phyloP scores from a whole-genome alignment of 768 basidiomycete genomes.

The Kondoa malvinella region DNA sequence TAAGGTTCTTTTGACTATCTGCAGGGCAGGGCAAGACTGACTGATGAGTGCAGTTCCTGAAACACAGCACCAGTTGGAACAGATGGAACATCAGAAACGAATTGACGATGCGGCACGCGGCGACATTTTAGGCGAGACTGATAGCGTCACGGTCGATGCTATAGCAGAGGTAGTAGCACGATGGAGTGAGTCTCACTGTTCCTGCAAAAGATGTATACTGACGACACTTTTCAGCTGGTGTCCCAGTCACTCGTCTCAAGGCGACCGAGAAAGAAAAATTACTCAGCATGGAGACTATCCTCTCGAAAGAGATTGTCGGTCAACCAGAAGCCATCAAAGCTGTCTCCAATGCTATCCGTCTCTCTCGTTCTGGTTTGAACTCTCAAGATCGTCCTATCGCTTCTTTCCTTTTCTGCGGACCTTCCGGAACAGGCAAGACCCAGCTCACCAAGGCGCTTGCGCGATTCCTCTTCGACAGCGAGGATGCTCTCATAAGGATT shows the following conservation, averaged over 20 bases:
- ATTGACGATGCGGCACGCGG: slow-evolving; percentile 42
- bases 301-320: slow-evolving; percentile 62
- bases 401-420: slow-evolving; percentile 77
- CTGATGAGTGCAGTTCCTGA: slow-evolving; percentile 89
- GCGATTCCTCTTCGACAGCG: slow-evolving; percentile 73
- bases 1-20: too few species aligned
- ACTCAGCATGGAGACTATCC: slow-evolving; percentile 70
- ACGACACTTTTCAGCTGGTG: slow-evolving; percentile 1
- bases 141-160: slow-evolving; percentile 41
- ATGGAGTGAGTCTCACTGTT: slow-evolving; percentile 48
- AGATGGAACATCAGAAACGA: slow-evolving; percentile 49
- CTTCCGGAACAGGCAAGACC: slow-evolving; percentile 71
- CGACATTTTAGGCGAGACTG: slow-evolving; percentile 24
- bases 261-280: slow-evolving; percentile 51
- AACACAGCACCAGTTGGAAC: slow-evolving; percentile 41
- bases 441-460: slow-evolving; percentile 79
- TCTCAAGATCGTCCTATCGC: slow-evolving; percentile 78
- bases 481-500: slow-evolving; percentile 94
- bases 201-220: neutral
- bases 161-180: slow-evolving; percentile 86
- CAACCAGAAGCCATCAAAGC: slow-evolving; percentile 76
- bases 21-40: too few species aligned
- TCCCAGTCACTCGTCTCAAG: slow-evolving; percentile 15
- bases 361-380: slow-evolving; percentile 78
- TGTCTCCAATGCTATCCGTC: slow-evolving; percentile 75